These are phyloP conservation scores for Endoconidiophora polonica DNA, from an alignment of 2,329 filamentous ascomycete species.

Conservation along the genomic window DNA sequence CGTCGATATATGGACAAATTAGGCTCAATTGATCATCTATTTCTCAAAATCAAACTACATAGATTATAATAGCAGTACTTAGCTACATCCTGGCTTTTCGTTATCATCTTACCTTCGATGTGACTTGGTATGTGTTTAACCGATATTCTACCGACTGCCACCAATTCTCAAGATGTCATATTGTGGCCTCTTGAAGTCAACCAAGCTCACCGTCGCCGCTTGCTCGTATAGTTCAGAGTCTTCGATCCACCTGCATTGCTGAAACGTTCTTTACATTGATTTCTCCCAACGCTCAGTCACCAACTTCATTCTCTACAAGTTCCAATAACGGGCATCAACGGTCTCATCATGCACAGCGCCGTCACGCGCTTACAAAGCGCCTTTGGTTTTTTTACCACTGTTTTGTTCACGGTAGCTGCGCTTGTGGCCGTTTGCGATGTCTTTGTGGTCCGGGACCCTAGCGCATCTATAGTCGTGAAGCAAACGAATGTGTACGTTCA, in stretches of 20 bases:
- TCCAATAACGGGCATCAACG: neutral
- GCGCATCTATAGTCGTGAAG: slow-evolving; percentile 41
- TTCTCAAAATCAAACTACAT: too few relatives aligned
- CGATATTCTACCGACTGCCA: slow-evolving; percentile 8
- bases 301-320: neutral
- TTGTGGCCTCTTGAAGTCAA: neutral
- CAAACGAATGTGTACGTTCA: slow-evolving; percentile 68
- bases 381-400: slow-evolving; percentile 96
- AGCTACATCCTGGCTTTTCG: too few relatives aligned
- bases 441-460: slow-evolving; percentile 50
- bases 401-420: slow-evolving; percentile 64
- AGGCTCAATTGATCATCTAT: neutral
- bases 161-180: neutral
- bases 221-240: neutral
- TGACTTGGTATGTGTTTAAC: neutral
- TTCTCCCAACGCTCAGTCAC: neutral
- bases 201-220: neutral
- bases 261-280: neutral
- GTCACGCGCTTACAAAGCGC: slow-evolving; percentile 75
- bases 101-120: neutral
- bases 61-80: neutral
- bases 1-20: too few relatives aligned
- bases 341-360: slow-evolving; percentile 65
- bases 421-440: slow-evolving; percentile 71
- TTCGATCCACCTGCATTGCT: neutral